Conservation (phyloP, 1,284 basidiomycete species). For the Leccinum solheimii region DNA sequence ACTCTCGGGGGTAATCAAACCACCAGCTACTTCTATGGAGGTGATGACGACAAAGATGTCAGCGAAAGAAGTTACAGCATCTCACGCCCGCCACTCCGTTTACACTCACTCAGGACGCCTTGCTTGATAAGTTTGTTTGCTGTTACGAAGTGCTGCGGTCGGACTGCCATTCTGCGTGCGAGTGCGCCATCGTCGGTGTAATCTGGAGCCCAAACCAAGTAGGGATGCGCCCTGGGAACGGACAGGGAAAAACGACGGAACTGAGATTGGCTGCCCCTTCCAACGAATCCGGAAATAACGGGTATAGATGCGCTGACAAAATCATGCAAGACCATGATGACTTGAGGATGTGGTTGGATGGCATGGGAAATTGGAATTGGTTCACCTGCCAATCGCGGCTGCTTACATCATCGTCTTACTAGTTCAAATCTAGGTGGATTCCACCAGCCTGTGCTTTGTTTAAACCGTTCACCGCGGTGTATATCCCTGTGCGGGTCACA, state of each 20-base stretch:
- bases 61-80: slow-evolving; percentile 5
- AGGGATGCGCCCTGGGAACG: slow-evolving; percentile 31
- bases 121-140: slow-evolving; percentile 43
- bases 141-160: slow-evolving; percentile 44
- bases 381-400: slow-evolving; percentile 11
- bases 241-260: slow-evolving; percentile 19
- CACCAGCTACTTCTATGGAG: slow-evolving; percentile 47
- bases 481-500: neutral
- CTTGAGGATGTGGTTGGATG: neutral
- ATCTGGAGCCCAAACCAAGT: slow-evolving; percentile 57
- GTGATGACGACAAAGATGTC: neutral
- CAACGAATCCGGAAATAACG: neutral
- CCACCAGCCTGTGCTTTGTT: neutral
- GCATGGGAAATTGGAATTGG: slow-evolving; percentile 2
- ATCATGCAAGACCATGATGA: too few relatives aligned
- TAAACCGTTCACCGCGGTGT: neutral
- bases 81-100: neutral
- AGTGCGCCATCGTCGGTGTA: slow-evolving; percentile 49
- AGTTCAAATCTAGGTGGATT: neutral
- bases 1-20: slow-evolving; percentile 45
- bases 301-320: neutral
- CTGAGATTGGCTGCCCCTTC: neutral
- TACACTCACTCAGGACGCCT: slow-evolving; percentile 36
- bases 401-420: neutral
- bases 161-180: slow-evolving; percentile 47